phyloP scores from a whole-genome alignment of 352 stramenopile species.

The Pythium coloratum region DNA sequence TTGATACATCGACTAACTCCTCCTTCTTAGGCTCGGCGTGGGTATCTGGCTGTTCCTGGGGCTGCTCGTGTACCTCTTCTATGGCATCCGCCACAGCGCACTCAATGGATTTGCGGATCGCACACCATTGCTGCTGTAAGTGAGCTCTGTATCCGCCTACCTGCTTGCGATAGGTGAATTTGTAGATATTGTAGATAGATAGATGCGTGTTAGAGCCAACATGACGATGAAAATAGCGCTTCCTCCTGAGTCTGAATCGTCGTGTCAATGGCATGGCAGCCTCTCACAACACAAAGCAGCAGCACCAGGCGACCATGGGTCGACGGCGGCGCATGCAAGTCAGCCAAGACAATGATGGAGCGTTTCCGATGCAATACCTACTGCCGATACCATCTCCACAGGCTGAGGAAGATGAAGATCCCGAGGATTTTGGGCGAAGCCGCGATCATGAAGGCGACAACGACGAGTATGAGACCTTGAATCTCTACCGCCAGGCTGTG shows the following conservation, averaged over 20 bases:
- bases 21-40: conserved; percentile 60
- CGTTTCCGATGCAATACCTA: conserved; percentile 20
- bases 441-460: not conserved
- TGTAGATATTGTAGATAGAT: conserved; percentile 7
- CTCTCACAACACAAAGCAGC: not conserved
- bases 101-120: conserved; percentile 36
- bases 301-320: not conserved
- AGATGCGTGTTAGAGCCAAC: not conserved
- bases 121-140: conserved; percentile 24
- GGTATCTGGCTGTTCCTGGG: conserved; percentile 67
- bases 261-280: not conserved
- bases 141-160: not conserved
- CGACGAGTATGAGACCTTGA: conserved; percentile 23
- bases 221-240: conserved; percentile 14
- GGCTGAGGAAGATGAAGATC: not conserved
- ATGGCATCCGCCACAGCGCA: conserved; percentile 77
- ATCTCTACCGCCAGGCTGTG: conserved; percentile 54
- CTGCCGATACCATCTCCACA: conserved; percentile 5
- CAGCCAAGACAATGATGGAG: not conserved
- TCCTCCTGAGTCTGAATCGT: conserved; percentile 12
- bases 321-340: conserved; percentile 3
- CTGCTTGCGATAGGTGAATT: not conserved
- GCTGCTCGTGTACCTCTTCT: conserved; percentile 70
- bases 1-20: not conserved
- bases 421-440: not conserved